Conservation (phyloP, 805 yeast genomes). For the Wickerhamiella brachini region DNA sequence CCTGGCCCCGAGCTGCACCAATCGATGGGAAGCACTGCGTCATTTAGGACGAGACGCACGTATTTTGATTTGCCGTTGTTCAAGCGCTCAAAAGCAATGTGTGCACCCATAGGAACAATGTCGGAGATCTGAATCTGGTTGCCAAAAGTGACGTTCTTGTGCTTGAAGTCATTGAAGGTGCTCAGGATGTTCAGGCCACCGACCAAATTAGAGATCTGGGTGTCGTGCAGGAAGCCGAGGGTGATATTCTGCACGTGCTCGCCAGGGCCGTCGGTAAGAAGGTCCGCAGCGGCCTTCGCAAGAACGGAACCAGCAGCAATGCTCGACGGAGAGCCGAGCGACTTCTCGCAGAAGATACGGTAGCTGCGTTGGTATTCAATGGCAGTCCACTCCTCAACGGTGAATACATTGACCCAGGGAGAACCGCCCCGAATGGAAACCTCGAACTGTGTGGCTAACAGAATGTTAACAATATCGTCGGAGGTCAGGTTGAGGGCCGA, state of each 20-base stretch:
- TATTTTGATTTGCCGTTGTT: slow-evolving; percentile 15
- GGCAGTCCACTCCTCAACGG: slow-evolving; percentile 34
- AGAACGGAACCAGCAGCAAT: slow-evolving; percentile 32
- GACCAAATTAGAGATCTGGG: slow-evolving; percentile 37
- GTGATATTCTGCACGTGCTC: slow-evolving; percentile 25
- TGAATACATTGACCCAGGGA: slow-evolving; percentile 31
- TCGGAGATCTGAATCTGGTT: slow-evolving; percentile 33
- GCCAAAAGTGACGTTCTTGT: slow-evolving; percentile 28
- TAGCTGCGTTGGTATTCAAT: slow-evolving; percentile 26
- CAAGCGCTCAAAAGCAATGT: slow-evolving; percentile 37
- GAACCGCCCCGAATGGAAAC: slow-evolving; percentile 35
- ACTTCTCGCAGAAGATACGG: slow-evolving; percentile 34
- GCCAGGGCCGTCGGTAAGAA: slow-evolving; percentile 28
- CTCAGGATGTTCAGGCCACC: slow-evolving; percentile 36
- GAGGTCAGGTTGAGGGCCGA: slow-evolving; percentile 29
- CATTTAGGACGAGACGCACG: slow-evolving; percentile 41
- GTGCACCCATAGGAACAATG: slow-evolving; percentile 43
- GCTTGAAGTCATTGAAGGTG: slow-evolving; percentile 28
- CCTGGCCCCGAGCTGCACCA: slow-evolving; percentile 42
- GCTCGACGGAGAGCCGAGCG: slow-evolving; percentile 32
- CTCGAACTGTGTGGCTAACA: slow-evolving; percentile 38
- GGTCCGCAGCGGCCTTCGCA: slow-evolving; percentile 34
- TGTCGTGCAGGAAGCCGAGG: slow-evolving; percentile 40
- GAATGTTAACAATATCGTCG: slow-evolving; percentile 29
- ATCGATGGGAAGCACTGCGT: slow-evolving; percentile 39